Evolutionary conservation across 495 filamentous ascomycete species (phyloP).

Genomic region (Penicillium egyptiacum): DNA sequence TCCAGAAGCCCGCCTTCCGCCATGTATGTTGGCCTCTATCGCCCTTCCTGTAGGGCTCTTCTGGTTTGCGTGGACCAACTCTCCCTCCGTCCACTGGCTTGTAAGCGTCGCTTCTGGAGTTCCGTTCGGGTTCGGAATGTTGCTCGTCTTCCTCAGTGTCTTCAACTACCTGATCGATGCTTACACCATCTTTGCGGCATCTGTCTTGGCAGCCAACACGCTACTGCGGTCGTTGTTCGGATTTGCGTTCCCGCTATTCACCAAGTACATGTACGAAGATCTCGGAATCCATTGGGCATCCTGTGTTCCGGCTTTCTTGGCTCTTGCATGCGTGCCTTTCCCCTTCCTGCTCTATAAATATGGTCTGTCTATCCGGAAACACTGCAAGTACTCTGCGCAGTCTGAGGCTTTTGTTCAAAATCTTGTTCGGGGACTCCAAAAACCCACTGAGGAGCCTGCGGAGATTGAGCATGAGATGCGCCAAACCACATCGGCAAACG

Average conservation of each 20-base stretch:
- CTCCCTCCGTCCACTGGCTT: slow-evolving; percentile 61
- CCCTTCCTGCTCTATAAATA: slow-evolving; percentile 72
- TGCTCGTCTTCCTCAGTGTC: slow-evolving; percentile 63
- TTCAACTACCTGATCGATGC: slow-evolving; percentile 72
- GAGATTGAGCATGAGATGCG: slow-evolving; percentile 11
- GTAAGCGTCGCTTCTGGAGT: slow-evolving; percentile 57
- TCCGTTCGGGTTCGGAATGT: slow-evolving; percentile 67
- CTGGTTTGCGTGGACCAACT: slow-evolving; percentile 63
- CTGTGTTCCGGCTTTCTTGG: slow-evolving; percentile 67
- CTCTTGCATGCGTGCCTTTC: slow-evolving; percentile 68
- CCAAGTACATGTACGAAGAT: slow-evolving; percentile 63
- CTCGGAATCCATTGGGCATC: slow-evolving; percentile 75
- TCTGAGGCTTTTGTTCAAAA: slow-evolving; percentile 35
- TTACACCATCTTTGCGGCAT: slow-evolving; percentile 72
- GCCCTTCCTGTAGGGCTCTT: slow-evolving; percentile 48
- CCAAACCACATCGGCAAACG: slow-evolving; percentile 15
- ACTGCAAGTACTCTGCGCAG: slow-evolving; percentile 66
- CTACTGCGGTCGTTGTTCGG: slow-evolving; percentile 64
- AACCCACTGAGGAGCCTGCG: not conserved
- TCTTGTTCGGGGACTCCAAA: slow-evolving; percentile 13
- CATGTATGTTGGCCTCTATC: slow-evolving; percentile 35
- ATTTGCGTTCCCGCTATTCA: slow-evolving; percentile 75
- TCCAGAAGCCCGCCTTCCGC: slow-evolving; percentile 41
- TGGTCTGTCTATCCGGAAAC: slow-evolving; percentile 57
- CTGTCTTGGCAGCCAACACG: slow-evolving; percentile 68